A percentile compares a stretch with the other conserved stretches of the same genome.
These are phyloP conservation scores for Coemansia sp. DNA, from an alignment of 192 early-diverging fungal genomes.

Conservation along the genomic window DNA sequence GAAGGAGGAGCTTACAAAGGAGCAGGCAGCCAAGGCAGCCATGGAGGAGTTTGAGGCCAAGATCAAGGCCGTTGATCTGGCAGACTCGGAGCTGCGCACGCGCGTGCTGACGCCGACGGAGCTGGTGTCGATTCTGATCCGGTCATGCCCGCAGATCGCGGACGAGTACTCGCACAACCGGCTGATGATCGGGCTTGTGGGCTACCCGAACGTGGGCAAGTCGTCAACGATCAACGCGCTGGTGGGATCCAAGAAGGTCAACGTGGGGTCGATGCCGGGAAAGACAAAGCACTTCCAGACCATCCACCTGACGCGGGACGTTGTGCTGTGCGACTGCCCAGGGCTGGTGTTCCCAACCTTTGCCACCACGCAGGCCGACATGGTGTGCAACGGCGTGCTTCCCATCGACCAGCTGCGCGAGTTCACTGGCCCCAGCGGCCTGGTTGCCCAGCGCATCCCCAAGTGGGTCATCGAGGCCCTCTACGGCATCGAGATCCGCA, in stretches of 20 bases:
- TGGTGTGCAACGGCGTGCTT: conserved; percentile 98
- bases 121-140: conserved; percentile 64
- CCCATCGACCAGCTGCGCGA: conserved; percentile 99
- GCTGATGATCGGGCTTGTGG: conserved; percentile 92
- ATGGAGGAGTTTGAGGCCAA: conserved; percentile 38
- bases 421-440: conserved; percentile 79
- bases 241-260: conserved; percentile 89
- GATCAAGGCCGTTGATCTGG: conserved; percentile 38
- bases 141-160: conserved; percentile 56
- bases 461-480: conserved; percentile 82
- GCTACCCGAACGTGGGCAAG: conserved; percentile 99
- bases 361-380: conserved; percentile 96
- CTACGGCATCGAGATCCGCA: conserved; percentile 90
- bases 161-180: conserved; percentile 54
- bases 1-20: conserved; percentile 12
- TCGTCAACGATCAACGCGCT: conserved; percentile 98
- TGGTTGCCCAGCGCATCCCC: conserved; percentile 84
- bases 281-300: conserved; percentile 99
- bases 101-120: conserved; percentile 67
- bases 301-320: conserved; percentile 79
- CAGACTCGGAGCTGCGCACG: conserved; percentile 50
- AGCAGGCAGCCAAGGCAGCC: conserved; percentile 8
- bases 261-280: conserved; percentile 95
- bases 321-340: conserved; percentile 98
- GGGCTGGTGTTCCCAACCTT: conserved; percentile 99